These are phyloP conservation scores for Canavalia ensiformis DNA, from an alignment of 306 rosid species.

Conservation along the genomic window DNA sequence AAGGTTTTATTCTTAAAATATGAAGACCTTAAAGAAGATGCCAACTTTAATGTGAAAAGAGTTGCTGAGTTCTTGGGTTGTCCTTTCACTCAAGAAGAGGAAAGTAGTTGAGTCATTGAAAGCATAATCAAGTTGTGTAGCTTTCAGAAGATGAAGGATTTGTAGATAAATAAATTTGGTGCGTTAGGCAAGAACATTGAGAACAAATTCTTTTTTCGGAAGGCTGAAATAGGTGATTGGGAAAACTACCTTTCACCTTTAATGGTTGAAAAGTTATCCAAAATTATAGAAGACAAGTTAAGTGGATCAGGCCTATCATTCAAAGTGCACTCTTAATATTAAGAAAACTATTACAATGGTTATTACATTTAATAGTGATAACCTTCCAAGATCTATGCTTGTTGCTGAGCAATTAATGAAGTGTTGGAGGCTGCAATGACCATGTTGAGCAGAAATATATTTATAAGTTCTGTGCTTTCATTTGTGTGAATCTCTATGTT, in stretches of 20 bases:
- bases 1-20: constrained; percentile 63
- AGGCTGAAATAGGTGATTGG: constrained; percentile 67
- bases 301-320: constrained; percentile 51
- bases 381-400: too few species aligned
- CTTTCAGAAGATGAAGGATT: constrained; percentile 56
- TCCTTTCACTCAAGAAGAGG: constrained; percentile 59
- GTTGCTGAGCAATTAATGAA: too few species aligned
- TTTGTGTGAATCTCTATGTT: too few species aligned
- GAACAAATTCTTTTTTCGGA: constrained; percentile 59
- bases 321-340: neutral
- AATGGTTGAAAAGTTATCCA: constrained; percentile 55
- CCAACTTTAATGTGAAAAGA: constrained; percentile 37
- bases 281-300: constrained; percentile 51
- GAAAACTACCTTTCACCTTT: constrained; percentile 56
- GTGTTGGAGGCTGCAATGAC: too few species aligned
- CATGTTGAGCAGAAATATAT: too few species aligned
- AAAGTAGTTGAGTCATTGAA: constrained; percentile 53
- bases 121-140: constrained; percentile 54
- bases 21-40: constrained; percentile 58
- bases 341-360: too few species aligned
- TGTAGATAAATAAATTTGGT: constrained; percentile 59
- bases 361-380: neutral
- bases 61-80: constrained; percentile 54
- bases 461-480: too few species aligned
- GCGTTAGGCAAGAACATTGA: constrained; percentile 51